Base-by-base conservation (phyloP, 2,329 filamentous ascomycete genomes). In the Microsporum canis region DNA sequence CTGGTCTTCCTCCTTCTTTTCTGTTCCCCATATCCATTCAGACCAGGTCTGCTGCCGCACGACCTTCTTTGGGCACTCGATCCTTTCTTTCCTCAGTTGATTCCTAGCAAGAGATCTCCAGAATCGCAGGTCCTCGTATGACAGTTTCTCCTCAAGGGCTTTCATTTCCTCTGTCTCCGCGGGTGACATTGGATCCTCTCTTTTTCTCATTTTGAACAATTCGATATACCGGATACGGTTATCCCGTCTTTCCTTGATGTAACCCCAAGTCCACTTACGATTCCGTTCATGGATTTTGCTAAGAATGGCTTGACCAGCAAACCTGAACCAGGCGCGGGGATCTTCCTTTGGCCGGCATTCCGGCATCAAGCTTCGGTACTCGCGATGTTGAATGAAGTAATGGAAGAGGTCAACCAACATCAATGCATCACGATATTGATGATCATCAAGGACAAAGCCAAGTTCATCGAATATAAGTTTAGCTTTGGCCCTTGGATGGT, bases 351-450 rank as follows among this genome's bases (percentile, higher is more conserved):
- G 88, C 0, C 83, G 82, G 62, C 80, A 86, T 70, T 95, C 94
- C 3, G 94, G 94, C 68, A 96, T 90, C 62, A 91, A 80, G 68
- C 88, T 92, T 71, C 95, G 95, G 78, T 97, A 96, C 72, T 99
- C 92, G 72, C 97, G 94, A 66, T 99, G 94, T 36, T 92, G 87
- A 67, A 96, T 88, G 73, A 97, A 99, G 75, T 96, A 97, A 73
- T 99, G 94, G 78, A 99, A 99, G 2, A 97, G 80, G 71, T 99
- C 94, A 1, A 97, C 88, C 79, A 99, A 88, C 94, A 99, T 99
- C 62, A 99, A 77, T 3, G 88, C 90, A 75, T 99, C 94, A 34
- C 95, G 88, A 71, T 99, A 99, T 72, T 99, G 94, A 66, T 96
- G 85, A 66, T 99, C 92, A 67, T 99, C 95, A 36, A 99, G 82